A percentile compares a stretch with the other conserved stretches of the same genome.
These are phyloP conservation scores for Harringtonia aguacate DNA, from an alignment of 2,329 filamentous ascomycete genomes.

Conservation along the genomic window DNA sequence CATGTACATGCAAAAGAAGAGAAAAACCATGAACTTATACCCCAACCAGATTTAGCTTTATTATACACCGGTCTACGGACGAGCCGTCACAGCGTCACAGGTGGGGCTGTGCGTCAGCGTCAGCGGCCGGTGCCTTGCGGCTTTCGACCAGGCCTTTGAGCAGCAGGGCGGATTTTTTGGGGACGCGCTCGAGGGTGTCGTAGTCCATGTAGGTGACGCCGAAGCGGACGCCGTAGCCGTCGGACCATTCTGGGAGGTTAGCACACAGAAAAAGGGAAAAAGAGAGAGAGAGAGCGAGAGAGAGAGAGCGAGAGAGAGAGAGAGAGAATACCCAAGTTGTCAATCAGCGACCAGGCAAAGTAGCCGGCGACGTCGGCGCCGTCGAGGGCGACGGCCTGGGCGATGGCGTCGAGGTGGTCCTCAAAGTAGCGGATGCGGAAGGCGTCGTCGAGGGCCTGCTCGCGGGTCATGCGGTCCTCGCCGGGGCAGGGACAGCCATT, in stretches of 20 bases:
- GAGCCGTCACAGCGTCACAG: too few relatives aligned
- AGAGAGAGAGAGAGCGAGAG: too few relatives aligned
- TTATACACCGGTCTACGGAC: too few relatives aligned
- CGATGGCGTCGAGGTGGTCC: conserved; percentile 66
- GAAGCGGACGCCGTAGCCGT: conserved; percentile 77
- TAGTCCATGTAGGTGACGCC: conserved; percentile 79
- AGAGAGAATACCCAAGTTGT: conserved; percentile 67
- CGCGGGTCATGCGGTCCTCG: conserved; percentile 49
- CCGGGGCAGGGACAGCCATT: conserved; percentile 76
- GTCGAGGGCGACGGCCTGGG: conserved; percentile 59
- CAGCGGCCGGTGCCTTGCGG: too few relatives aligned
- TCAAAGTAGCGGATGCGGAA: conserved; percentile 72
- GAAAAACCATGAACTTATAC: too few relatives aligned
- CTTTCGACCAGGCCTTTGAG: conserved; percentile 43
- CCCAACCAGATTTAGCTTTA: too few relatives aligned
- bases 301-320: too few relatives aligned
- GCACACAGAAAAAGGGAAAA: not conserved
- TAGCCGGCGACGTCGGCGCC: conserved; percentile 68
- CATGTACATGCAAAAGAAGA: too few relatives aligned
- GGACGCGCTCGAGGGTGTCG: conserved; percentile 63
- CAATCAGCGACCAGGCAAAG: conserved; percentile 78
- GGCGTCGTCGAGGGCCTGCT: conserved; percentile 66
- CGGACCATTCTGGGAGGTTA: conserved; percentile 53
- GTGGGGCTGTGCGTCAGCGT: too few relatives aligned
- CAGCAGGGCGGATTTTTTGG: conserved; percentile 64